Evolutionary conservation across 2,329 filamentous ascomycete genomes (phyloP).

Genomic region (Amphichorda felina): DNA sequence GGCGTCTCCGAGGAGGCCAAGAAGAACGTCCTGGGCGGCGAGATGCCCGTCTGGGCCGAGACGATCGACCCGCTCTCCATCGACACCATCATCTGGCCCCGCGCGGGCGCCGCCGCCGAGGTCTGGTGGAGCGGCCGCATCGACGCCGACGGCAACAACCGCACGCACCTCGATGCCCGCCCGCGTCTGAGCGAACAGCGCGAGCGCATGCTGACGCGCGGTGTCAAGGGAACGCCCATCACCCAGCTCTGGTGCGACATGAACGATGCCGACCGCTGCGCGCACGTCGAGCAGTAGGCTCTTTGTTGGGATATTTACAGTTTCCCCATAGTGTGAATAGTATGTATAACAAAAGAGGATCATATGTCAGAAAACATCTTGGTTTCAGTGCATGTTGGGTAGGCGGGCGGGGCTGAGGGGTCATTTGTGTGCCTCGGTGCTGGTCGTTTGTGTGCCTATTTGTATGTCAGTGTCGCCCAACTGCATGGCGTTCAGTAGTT

Average conservation of each 20-base stretch:
- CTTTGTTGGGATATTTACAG: not conserved
- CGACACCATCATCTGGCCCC: constrained; percentile 68
- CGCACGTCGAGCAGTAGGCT: constrained; percentile 1
- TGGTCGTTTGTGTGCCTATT: too few species aligned
- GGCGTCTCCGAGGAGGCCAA: constrained; percentile 49
- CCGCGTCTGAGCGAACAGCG: constrained; percentile 64
- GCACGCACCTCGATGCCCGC: constrained; percentile 57
- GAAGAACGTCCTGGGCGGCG: constrained; percentile 66
- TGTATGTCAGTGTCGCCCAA: too few species aligned
- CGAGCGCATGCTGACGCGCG: constrained; percentile 59
- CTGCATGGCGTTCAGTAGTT: too few species aligned
- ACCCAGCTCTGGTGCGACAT: constrained; percentile 65
- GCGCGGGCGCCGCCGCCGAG: constrained; percentile 62
- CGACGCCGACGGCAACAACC: constrained; percentile 54
- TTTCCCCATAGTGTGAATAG: too few species aligned
- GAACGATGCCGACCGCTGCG: constrained; percentile 8
- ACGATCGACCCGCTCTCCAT: constrained; percentile 65
- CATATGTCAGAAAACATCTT: too few species aligned
- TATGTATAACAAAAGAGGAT: too few species aligned
- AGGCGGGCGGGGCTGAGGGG: too few species aligned
- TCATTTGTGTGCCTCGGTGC: too few species aligned
- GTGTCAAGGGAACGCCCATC: constrained; percentile 51
- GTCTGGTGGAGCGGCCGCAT: constrained; percentile 67
- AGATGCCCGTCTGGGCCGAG: constrained; percentile 74
- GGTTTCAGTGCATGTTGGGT: too few species aligned